Evolutionary conservation across 257 asterid genomes (phyloP).

Genomic region (Parsonsia alboflavescens): DNA sequence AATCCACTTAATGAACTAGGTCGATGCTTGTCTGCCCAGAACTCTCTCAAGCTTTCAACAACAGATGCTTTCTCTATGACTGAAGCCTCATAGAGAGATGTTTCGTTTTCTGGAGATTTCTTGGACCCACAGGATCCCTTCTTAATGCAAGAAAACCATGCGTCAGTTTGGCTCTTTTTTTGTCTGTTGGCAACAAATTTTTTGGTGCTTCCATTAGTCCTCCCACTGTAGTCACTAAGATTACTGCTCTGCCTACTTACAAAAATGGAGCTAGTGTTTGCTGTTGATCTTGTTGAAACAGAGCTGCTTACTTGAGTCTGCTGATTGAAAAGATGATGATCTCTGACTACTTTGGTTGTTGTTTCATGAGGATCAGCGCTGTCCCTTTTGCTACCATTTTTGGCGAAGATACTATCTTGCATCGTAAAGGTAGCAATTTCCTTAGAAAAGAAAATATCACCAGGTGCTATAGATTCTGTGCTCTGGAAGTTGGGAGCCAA

Average conservation of each 20-base stretch:
- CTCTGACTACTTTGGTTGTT: slow-evolving; percentile 13
- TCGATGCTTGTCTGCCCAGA: slow-evolving; percentile 83
- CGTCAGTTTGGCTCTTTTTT: slow-evolving; percentile 46
- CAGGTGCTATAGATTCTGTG: slow-evolving; percentile 63
- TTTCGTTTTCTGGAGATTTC: slow-evolving; percentile 55
- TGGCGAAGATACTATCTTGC: slow-evolving; percentile 18
- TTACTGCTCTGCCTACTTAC: slow-evolving; percentile 52
- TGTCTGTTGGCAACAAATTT: slow-evolving; percentile 50
- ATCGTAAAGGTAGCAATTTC: slow-evolving; percentile 28
- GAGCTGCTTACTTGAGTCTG: slow-evolving; percentile 13
- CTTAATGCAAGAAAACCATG: slow-evolving; percentile 71
- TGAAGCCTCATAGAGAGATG: slow-evolving; percentile 55
- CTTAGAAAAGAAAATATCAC: slow-evolving; percentile 58
- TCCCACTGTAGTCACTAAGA: slow-evolving; percentile 45
- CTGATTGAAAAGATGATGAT: slow-evolving; percentile 17
- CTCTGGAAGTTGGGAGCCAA: slow-evolving; percentile 31
- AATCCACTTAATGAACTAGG: slow-evolving; percentile 55
- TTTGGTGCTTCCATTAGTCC: slow-evolving; percentile 47
- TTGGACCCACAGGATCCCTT: slow-evolving; percentile 52
- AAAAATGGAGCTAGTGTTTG: slow-evolving; percentile 24
- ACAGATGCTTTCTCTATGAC: slow-evolving; percentile 65
- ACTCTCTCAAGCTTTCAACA: slow-evolving; percentile 60
- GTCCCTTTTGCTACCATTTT: slow-evolving; percentile 27
- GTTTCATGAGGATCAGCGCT: slow-evolving; percentile 23
- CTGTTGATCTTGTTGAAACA: slow-evolving; percentile 17